Evolutionary conservation across 192 early-diverging fungal genomes (phyloP), one percentile per base, ranked within the genome.

Genomic region (Coemansia umbellata): DNA sequence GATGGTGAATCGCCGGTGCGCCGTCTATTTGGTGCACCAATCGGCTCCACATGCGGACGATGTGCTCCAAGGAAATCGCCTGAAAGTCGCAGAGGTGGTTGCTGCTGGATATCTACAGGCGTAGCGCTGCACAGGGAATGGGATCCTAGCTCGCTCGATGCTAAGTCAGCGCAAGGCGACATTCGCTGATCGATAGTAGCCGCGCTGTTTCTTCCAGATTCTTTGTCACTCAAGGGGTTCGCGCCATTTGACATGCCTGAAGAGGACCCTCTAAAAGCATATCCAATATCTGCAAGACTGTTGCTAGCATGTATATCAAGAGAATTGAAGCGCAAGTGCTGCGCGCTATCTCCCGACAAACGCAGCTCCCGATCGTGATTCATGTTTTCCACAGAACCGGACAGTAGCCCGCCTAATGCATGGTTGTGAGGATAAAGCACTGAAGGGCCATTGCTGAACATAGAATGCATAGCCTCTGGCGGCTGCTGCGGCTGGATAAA

Each of bases 21-120:
- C 22, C 51, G 35, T 36, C 60, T 50, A 24, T 39, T 37, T 7
- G 72, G 72, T 4, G 72, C 72, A 5, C 72, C 72, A 17, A 74
- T 74, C 3, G 72, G 72, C 21, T 67, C 72, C 23, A 74, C 57
- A 24, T 56, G 48, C 19, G 72, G 65, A 5, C 50, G 58, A 31
- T 55, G 63, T 9, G 37, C 15, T 11, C 63, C 55, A 8, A 67
- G 58, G 21, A 74, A 43, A 5, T 67, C 71, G 27, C 57, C 47
- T 14, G 64, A 63, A 33, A 74, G 55, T 3, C 43, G 26, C 2
- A n/a, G n/a, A n/a, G 15, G 43, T 13, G 62, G 43, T 15, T 36
- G 58, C 31, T 55, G 53, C 14, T 48, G 52, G 43, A 59, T 60
- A 43, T 68, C 72, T 10, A 53, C 60, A 4, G 72, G 65, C 43